Conservation (phyloP, 129 eudicot species). For the Flaveria linearis region DNA sequence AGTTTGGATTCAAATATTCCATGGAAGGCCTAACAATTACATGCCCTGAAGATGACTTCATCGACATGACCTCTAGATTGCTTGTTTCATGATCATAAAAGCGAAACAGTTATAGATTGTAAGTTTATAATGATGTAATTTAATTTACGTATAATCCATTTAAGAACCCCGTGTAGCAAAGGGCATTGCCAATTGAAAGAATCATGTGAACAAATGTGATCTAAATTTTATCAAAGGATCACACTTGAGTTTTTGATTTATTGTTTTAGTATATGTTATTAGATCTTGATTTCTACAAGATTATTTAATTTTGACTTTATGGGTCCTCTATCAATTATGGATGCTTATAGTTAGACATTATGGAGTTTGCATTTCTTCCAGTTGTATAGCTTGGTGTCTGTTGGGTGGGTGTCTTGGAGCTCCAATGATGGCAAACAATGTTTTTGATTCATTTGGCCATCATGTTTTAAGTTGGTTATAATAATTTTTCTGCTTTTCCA, state of each 20-base stretch:
- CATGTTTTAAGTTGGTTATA: neutral
- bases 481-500: neutral
- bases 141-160: neutral
- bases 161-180: neutral
- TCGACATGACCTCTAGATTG: constrained; percentile 27
- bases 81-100: constrained; percentile 12
- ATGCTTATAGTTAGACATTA: neutral
- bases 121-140: neutral
- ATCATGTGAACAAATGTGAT: constrained; percentile 21
- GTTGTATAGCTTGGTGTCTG: neutral
- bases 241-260: constrained; percentile 5
- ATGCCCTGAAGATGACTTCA: constrained; percentile 45
- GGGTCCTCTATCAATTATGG: neutral
- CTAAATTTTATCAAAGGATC: constrained; percentile 5
- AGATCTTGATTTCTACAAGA: neutral
- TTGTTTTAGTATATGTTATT: neutral
- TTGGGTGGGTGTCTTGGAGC: neutral
- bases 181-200: neutral
- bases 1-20: constrained; percentile 53
- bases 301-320: neutral
- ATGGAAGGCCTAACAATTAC: constrained; percentile 60
- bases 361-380: neutral
- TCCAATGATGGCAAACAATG: neutral
- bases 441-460: neutral
- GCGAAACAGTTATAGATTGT: neutral